These are phyloP conservation scores for Talaromyces islandicus DNA, from an alignment of 2,329 filamentous ascomycete genomes.

Conservation along the genomic window DNA sequence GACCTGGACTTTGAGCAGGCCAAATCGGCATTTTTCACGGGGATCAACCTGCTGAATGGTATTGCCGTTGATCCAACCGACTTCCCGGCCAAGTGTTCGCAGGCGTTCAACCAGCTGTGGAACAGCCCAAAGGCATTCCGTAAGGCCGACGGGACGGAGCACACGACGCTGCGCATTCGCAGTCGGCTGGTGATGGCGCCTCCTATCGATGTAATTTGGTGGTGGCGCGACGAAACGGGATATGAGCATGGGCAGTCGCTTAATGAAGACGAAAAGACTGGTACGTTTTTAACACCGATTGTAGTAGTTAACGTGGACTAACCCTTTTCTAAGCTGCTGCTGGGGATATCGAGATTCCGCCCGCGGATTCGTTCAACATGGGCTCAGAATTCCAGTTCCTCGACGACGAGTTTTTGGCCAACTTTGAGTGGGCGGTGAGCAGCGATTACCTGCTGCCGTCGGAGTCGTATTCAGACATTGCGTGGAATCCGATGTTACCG, in stretches of 20 bases:
- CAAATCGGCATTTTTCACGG: constrained; percentile 26
- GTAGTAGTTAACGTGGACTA: background rate
- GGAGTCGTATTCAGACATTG: constrained; percentile 17
- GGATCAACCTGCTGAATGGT: constrained; percentile 33
- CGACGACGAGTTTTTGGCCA: constrained; percentile 33
- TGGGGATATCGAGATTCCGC: background rate
- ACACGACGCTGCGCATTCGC: constrained; percentile 31
- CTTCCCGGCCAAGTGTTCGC: constrained; percentile 25
- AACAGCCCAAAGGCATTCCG: constrained; percentile 37
- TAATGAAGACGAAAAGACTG: background rate
- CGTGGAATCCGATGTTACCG: constrained; percentile 10
- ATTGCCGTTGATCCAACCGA: constrained; percentile 34
- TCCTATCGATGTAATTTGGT: constrained; percentile 35
- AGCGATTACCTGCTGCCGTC: constrained; percentile 24
- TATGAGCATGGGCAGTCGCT: constrained; percentile 1
- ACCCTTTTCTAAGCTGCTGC: background rate
- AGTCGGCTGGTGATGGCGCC: constrained; percentile 32
- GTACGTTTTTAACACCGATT: constrained; percentile 8
- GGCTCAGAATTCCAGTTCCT: constrained; percentile 13
- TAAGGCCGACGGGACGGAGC: constrained; percentile 31
- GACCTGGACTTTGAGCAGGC: constrained; percentile 30
- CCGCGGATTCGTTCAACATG: constrained; percentile 2
- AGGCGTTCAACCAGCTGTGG: constrained; percentile 33
- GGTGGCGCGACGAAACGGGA: constrained; percentile 40
- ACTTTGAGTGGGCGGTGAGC: constrained; percentile 33